These are phyloP conservation scores for Pseudomonodictys pantanalensis DNA, from an alignment of 495 filamentous ascomycete species.

Conservation along the genomic window DNA sequence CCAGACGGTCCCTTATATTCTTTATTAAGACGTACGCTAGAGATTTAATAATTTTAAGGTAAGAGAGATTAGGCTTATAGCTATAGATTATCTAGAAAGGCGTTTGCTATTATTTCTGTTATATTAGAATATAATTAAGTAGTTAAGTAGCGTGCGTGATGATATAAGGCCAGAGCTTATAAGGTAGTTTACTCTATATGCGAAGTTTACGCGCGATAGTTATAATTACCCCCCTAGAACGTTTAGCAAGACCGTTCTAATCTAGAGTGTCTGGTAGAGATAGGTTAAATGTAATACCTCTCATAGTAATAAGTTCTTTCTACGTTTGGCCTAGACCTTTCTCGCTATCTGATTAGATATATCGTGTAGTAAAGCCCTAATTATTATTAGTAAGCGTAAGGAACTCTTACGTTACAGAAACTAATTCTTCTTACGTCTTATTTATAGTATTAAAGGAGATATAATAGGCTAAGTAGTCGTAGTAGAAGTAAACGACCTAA, in stretches of 20 bases:
- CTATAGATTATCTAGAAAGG: conserved; percentile 7
- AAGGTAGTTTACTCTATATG: conserved; percentile 7
- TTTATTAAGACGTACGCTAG: conserved; percentile 7
- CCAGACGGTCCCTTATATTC: neutral
- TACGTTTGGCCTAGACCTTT: neutral
- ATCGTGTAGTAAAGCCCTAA: conserved; percentile 1
- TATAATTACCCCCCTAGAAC: conserved; percentile 8
- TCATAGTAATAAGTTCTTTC: neutral
- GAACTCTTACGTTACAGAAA: conserved; percentile 1
- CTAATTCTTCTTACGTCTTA: conserved; percentile 8
- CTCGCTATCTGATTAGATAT: neutral
- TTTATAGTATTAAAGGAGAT: conserved; percentile 9
- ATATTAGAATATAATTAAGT: conserved; percentile 13
- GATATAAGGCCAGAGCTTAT: conserved; percentile 8
- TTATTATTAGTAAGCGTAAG: conserved; percentile 6
- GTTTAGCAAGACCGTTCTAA: conserved; percentile 1
- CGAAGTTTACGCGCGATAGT: conserved; percentile 6
- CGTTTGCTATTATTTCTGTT: conserved; percentile 12
- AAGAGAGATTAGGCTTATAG: neutral
- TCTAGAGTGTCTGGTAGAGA: conserved; percentile 3
- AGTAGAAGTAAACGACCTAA: conserved; percentile 18
- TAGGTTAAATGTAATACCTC: neutral
- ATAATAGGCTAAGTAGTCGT: conserved; percentile 7
- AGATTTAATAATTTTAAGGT: conserved; percentile 6
- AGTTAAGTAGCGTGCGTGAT: conserved; percentile 10